Conservation (phyloP, 2,329 filamentous ascomycete genomes). For the Cyphellophora europaea region DNA sequence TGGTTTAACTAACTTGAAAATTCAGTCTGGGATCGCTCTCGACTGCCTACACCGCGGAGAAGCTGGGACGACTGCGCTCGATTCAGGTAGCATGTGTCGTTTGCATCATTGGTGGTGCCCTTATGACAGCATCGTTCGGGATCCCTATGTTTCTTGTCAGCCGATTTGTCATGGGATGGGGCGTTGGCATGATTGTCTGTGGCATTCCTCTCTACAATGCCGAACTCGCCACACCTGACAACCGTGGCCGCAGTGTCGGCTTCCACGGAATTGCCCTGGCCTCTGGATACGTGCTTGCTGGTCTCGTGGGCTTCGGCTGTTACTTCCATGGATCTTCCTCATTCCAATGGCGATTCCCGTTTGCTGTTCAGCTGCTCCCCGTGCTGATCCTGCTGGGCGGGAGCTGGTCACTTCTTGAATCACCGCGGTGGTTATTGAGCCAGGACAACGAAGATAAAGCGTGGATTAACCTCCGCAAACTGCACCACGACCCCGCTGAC, state of each 20-base stretch:
- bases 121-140: slow-evolving; percentile 10
- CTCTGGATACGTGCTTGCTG: slow-evolving; percentile 1
- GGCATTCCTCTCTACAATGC: slow-evolving; percentile 12
- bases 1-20: no score
- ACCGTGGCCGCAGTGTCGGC: slow-evolving; percentile 2
- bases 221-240: slow-evolving; percentile 6
- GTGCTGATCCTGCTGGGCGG: no score
- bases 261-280: slow-evolving; percentile 1
- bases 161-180: slow-evolving; percentile 11
- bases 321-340: no score
- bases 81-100: slow-evolving; percentile 11
- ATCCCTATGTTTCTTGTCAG: slow-evolving; percentile 15
- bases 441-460: no score
- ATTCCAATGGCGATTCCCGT: no score
- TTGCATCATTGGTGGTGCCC: slow-evolving; percentile 11
- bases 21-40: no score
- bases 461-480: no score
- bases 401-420: no score
- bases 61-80: slow-evolving; percentile 3
- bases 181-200: slow-evolving; percentile 13
- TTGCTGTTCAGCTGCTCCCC: no score
- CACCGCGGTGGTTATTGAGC: no score
- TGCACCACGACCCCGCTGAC: no score
- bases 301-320: slow-evolving; percentile 1
- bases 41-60: no score